Evolutionary conservation across 352 stramenopile genomes (phyloP).

Genomic region (Globisporangium rhizosaccharum): DNA sequence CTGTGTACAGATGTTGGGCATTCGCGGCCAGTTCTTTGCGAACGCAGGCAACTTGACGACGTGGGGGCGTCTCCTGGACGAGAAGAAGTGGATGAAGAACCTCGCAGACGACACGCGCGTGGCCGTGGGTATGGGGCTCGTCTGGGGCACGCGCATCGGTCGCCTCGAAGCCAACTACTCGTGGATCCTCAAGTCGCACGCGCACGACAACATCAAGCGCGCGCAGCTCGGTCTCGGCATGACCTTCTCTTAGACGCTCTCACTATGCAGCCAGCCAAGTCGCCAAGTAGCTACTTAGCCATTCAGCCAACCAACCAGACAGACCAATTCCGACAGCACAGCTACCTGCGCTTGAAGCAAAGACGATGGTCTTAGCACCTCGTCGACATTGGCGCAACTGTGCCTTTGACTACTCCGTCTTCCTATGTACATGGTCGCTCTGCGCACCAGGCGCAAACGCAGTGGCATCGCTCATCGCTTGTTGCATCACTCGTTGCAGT

Average conservation of each 20-base stretch:
- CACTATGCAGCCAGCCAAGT: too few relatives aligned
- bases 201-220: constrained; percentile 82
- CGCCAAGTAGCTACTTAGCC: too few relatives aligned
- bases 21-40: constrained; percentile 85
- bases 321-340: background rate
- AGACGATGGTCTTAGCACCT: too few relatives aligned
- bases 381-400: too few relatives aligned
- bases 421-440: too few relatives aligned
- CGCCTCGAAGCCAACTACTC: constrained; percentile 90
- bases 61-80: constrained; percentile 77
- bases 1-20: constrained; percentile 54
- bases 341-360: too few relatives aligned
- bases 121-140: constrained; percentile 80
- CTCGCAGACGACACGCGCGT: constrained; percentile 83
- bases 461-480: background rate
- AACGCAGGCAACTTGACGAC: constrained; percentile 89
- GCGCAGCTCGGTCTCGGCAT: constrained; percentile 80
- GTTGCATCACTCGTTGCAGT: background rate
- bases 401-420: too few relatives aligned
- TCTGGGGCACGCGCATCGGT: constrained; percentile 82
- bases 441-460: too few relatives aligned
- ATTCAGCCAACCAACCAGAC: background rate
- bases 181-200: constrained; percentile 83
- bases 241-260: constrained; percentile 67
- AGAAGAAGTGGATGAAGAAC: constrained; percentile 90